Evolutionary conservation across 306 rosid genomes (phyloP), one percentile per base, ranked within the genome.

Genomic region (Hippophae rhamnoides): DNA sequence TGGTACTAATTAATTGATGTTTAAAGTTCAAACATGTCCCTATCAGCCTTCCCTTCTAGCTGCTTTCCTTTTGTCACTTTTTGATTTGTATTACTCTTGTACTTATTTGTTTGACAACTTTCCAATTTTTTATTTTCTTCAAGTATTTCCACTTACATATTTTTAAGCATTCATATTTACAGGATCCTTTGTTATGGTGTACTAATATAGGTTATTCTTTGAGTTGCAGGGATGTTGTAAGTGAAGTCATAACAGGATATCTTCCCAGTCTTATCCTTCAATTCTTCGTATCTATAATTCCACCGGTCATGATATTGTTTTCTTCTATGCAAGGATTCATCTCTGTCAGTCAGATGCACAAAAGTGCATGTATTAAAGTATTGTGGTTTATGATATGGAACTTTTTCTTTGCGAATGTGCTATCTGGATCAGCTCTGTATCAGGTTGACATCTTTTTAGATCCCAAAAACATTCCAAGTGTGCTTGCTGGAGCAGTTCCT

Each of bases 261-360:
- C 97, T 89, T 77, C 97, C 97, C 7, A 89, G 92, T 78, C 86
- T 89, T 73, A 84, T 89, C 78, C 95, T 89, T 58, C 81, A 81
- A 65, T 40, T 66, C 69, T 89, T 81, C 72, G 65, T 81, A 40
- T 73, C 65, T 43, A 67, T 74, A 26, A 78, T 89, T 65, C 97
- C 97, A 56, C 97, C 97, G 55, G 27, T 60, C 70, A 86, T 89
- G 97, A 68, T 81, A 59, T 52, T 83, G 70, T 72, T 89, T 43
- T 86, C 95, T 25, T 86, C 95, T 55, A 49, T 84, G 62, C 87
- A 86, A 79, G 97, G 97, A 57, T 78, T 65, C 79, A 70, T 81
- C 63, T 81, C 97, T 41, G 50, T 71, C 66, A 83, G 92, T 72
- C 89, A 48, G 74, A 86, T 81, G 62, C 79, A 86, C 63, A 79